phyloP scores from a whole-genome alignment of 345 rosid species.

The Salix exigua region DNA sequence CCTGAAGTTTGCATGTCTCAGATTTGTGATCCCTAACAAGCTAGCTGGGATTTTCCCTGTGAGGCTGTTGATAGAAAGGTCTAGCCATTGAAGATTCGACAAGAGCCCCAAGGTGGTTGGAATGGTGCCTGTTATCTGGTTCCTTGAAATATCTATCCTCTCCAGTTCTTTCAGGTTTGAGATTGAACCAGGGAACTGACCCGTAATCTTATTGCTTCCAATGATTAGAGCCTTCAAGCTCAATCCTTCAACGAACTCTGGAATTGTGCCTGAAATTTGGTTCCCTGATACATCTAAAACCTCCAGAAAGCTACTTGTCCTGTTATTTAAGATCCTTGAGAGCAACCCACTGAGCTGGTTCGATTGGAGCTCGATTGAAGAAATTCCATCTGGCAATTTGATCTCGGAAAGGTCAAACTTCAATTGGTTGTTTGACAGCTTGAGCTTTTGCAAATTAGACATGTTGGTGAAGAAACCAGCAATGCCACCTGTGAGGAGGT shows the following conservation, averaged over 20 bases:
- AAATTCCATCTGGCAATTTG: conserved; percentile 53
- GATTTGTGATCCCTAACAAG: conserved; percentile 44
- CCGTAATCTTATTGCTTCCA: conserved; percentile 69
- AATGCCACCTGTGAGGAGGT: conserved; percentile 55
- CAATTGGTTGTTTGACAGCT: conserved; percentile 70
- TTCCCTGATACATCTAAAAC: conserved; percentile 59
- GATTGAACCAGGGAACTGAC: conserved; percentile 73
- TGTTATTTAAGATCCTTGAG: conserved; percentile 57
- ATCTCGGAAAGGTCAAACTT: conserved; percentile 58
- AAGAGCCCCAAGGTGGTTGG: conserved; percentile 60
- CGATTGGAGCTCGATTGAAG: conserved; percentile 58
- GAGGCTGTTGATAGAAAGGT: conserved; percentile 63
- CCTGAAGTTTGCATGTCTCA: conserved; percentile 78
- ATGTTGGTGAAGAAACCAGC: conserved; percentile 52
- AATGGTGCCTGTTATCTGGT: conserved; percentile 59
- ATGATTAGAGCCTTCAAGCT: conserved; percentile 62
- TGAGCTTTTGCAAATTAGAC: conserved; percentile 57
- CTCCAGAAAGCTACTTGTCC: conserved; percentile 72
- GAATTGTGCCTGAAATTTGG: conserved; percentile 59
- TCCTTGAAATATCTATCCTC: conserved; percentile 70
- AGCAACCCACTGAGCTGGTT: conserved; percentile 69
- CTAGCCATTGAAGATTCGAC: conserved; percentile 66
- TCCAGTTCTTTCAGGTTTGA: conserved; percentile 63
- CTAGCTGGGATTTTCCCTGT: conserved; percentile 67
- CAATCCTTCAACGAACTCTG: conserved; percentile 60